phyloP scores from a whole-genome alignment of 805 yeast species.

The Saccharomycopsis vini region DNA sequence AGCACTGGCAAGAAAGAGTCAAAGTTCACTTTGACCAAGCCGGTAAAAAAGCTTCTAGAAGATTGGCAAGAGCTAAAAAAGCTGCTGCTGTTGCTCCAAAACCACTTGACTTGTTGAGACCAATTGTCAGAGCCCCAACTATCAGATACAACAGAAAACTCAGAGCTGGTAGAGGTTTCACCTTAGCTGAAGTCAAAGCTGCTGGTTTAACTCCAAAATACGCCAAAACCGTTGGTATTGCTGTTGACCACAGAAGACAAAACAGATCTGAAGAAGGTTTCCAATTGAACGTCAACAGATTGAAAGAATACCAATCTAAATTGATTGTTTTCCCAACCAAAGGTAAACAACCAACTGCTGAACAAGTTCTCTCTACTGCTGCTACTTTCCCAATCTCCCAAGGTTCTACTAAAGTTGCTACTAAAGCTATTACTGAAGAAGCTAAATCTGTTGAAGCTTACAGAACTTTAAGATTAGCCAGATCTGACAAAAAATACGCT shows the following conservation, averaged over 20 bases:
- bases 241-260: conserved; percentile 99
- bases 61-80: conserved; percentile 86
- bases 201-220: conserved; percentile 88
- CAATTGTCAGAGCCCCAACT: conserved; percentile 98
- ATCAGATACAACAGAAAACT: conserved; percentile 98
- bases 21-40: conserved; percentile 99
- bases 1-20: conserved; percentile 99
- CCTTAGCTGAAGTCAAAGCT: conserved; percentile 96
- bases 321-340: conserved; percentile 93
- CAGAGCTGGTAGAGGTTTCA: conserved; percentile 99
- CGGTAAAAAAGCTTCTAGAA: conserved; percentile 97
- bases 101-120: conserved; percentile 94
- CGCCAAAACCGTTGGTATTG: conserved; percentile 97
- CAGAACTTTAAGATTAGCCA: conserved; percentile 93
- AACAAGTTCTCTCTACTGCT: conserved; percentile 65
- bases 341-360: conserved; percentile 68
- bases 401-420: conserved; percentile 58
- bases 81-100: conserved; percentile 96
- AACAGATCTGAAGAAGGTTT: conserved; percentile 96
- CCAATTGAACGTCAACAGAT: conserved; percentile 90
- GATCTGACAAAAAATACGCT: conserved; percentile 85
- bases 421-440: conserved; percentile 75
- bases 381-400: conserved; percentile 89
- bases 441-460: conserved; percentile 70
- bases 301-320: conserved; percentile 92